phyloP scores from a whole-genome alignment of 306 rosid species.

The Astragalus glycyphyllos region DNA sequence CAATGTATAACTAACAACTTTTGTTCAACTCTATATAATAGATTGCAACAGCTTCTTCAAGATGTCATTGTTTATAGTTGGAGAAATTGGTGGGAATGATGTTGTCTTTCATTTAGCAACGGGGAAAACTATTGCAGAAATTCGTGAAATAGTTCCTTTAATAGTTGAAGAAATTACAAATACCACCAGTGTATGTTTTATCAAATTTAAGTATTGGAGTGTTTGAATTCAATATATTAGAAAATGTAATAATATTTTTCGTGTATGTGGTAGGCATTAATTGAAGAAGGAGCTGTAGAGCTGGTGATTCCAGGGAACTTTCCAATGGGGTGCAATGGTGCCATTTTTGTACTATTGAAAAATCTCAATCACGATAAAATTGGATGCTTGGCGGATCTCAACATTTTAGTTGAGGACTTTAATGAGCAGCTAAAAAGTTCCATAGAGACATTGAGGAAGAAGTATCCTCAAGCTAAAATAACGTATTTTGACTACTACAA shows the following conservation, averaged over 20 bases:
- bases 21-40: not conserved
- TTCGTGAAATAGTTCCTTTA: not conserved
- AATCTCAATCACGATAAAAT: conserved; percentile 37
- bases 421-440: conserved; percentile 45
- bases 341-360: too few species aligned
- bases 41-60: not conserved
- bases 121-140: not conserved
- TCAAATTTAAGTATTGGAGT: not conserved
- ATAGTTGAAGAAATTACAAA: not conserved
- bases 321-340: too few species aligned
- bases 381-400: conserved; percentile 56
- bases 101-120: not conserved
- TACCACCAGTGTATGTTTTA: not conserved
- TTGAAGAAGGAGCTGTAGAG: too few species aligned
- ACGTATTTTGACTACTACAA: conserved; percentile 57
- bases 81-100: conserved; percentile 35
- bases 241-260: too few species aligned
- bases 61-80: not conserved
- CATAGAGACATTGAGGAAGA: conserved; percentile 20
- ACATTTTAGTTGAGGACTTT: conserved; percentile 41
- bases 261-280: not conserved
- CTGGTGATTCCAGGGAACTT: too few species aligned
- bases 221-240: not conserved
- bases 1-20: not conserved
- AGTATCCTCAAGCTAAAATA: conserved; percentile 51